Evolutionary conservation across 2,329 filamentous ascomycete species (phyloP).

Genomic region (Sarocladium kiliense): DNA sequence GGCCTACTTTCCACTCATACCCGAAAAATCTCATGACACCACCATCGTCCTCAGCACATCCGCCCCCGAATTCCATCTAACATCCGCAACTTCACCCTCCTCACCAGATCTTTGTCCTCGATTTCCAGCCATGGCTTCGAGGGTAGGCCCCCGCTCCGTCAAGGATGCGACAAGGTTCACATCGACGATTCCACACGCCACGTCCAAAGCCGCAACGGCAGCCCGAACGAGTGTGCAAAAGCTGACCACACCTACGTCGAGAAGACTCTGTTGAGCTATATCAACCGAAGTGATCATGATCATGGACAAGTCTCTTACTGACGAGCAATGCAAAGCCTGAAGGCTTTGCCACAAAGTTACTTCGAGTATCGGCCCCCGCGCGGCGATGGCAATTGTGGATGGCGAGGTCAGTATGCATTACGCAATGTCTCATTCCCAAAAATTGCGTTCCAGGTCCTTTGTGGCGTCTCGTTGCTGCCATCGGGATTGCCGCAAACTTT

Average conservation of each 20-base stretch:
- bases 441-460: too few relatives aligned
- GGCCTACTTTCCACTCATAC: slow-evolving; percentile 21
- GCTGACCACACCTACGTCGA: slow-evolving; percentile 79
- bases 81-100: too few relatives aligned
- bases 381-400: slow-evolving; percentile 94
- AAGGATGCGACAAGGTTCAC: slow-evolving; percentile 72
- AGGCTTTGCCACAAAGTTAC: slow-evolving; percentile 80
- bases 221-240: slow-evolving; percentile 79
- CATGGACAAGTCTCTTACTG: too few relatives aligned
- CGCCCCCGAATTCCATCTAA: slow-evolving; percentile 7
- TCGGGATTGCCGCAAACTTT: too few relatives aligned
- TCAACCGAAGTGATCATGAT: too few relatives aligned
- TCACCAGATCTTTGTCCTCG: background rate
- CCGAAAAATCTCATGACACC: slow-evolving; percentile 33
- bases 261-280: slow-evolving; percentile 73
- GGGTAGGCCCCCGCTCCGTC: slow-evolving; percentile 59
- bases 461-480: too few relatives aligned
- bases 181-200: slow-evolving; percentile 55
- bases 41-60: slow-evolving; percentile 11
- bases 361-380: slow-evolving; percentile 82
- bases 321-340: slow-evolving; percentile 11
- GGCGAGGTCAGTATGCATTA: slow-evolving; percentile 96
- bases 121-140: slow-evolving; percentile 29
- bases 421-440: too few relatives aligned
- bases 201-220: slow-evolving; percentile 54